Evolutionary conservation across 768 basidiomycete species (phyloP).

Genomic region (Naganishia randhawae): DNA sequence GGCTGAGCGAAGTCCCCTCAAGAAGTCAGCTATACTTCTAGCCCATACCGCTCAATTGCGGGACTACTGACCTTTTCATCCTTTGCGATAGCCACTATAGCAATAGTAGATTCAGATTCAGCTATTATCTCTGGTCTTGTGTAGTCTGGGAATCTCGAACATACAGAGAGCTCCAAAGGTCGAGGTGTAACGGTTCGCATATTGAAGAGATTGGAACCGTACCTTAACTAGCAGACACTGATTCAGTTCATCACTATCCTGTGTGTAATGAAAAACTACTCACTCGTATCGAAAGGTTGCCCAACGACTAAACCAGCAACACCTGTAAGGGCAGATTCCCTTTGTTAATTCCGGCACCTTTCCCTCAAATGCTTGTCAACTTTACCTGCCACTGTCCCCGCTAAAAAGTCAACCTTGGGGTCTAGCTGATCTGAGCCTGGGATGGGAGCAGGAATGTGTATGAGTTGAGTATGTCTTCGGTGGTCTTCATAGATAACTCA

Average conservation of each 20-base stretch:
- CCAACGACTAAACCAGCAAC: constrained; percentile 66
- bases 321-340: constrained; percentile 50
- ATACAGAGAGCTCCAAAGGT: constrained; percentile 45
- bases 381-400: constrained; percentile 67
- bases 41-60: not conserved
- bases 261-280: constrained; percentile 25
- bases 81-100: constrained; percentile 40
- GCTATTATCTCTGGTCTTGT: not conserved
- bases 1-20: constrained; percentile 22
- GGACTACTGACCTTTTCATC: constrained; percentile 42
- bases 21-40: not conserved
- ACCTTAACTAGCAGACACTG: constrained; percentile 41
- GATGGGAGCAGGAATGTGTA: not conserved
- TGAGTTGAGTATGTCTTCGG: not conserved
- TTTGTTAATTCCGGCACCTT: constrained; percentile 4
- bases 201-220: constrained; percentile 49
- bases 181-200: constrained; percentile 41
- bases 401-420: constrained; percentile 63
- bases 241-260: not conserved
- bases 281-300: constrained; percentile 72
- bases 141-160: constrained; percentile 20
- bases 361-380: constrained; percentile 8
- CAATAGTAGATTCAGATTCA: not conserved
- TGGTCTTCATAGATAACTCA: not conserved
- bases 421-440: constrained; percentile 22